Conservation (phyloP, 1,284 basidiomycete genomes). For the Naganishia cerealis region DNA sequence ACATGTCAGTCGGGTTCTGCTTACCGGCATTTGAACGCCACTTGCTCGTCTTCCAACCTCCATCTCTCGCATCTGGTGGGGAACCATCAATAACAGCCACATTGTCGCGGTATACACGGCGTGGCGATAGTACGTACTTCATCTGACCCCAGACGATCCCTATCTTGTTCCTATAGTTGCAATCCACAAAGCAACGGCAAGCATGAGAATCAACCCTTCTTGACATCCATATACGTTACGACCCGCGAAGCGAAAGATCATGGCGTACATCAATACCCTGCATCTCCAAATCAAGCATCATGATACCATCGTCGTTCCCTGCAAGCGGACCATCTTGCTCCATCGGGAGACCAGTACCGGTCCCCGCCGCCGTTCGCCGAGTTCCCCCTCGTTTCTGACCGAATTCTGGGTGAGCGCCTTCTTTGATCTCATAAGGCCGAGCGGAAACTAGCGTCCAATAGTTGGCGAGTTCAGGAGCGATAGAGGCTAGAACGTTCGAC, state of each 20-base stretch:
- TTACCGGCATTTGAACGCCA: constrained; percentile 24
- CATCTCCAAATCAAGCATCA: background rate
- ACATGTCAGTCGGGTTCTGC: background rate
- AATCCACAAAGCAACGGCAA: background rate
- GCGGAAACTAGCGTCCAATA: constrained; percentile 16
- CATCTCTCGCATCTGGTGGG: constrained; percentile 10
- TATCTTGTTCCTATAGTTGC: background rate
- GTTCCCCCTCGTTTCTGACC: background rate
- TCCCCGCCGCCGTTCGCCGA: background rate
- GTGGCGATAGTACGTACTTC: constrained; percentile 8
- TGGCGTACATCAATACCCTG: background rate
- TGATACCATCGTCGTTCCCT: background rate
- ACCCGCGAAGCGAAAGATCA: background rate
- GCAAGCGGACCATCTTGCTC: constrained; percentile 11
- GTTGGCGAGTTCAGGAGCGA: constrained; percentile 11
- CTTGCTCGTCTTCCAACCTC: constrained; percentile 28
- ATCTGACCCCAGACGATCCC: constrained; percentile 12
- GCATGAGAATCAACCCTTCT: background rate
- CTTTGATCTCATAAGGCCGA: constrained; percentile 2
- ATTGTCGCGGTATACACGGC: background rate
- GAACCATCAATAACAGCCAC: background rate
- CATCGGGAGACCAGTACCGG: background rate
- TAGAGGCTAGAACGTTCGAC: background rate
- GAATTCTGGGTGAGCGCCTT: background rate
- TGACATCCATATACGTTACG: no score